Conservation (phyloP, 768 basidiomycete genomes). For the Pleurotus giganteus region DNA sequence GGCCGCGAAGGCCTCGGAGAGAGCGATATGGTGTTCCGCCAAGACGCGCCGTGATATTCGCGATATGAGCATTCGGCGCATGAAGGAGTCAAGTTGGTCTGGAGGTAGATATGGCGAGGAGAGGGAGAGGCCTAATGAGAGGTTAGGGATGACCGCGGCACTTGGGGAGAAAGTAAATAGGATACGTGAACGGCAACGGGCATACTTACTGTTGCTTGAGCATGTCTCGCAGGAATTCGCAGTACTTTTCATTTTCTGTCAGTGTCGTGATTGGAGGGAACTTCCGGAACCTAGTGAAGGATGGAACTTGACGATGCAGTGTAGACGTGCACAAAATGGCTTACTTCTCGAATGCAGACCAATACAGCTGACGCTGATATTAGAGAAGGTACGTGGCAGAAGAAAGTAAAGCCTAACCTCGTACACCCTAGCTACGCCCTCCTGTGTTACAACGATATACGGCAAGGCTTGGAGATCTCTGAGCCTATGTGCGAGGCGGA, state of each 20-base stretch:
- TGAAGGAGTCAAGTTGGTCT: slow-evolving; percentile 80
- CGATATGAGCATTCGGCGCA: slow-evolving; percentile 89
- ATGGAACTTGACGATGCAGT: slow-evolving; percentile 2
- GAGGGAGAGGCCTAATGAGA: slow-evolving; percentile 81
- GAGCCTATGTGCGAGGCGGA: slow-evolving; percentile 83
- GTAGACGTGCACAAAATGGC: slow-evolving; percentile 4
- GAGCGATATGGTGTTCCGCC: slow-evolving; percentile 84
- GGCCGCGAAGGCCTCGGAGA: slow-evolving; percentile 62
- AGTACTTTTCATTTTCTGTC: slow-evolving; percentile 78
- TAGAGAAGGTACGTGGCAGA: slow-evolving; percentile 4
- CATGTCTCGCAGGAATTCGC: slow-evolving; percentile 60
- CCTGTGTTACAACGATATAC: slow-evolving; percentile 83
- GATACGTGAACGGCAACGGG: slow-evolving; percentile 9
- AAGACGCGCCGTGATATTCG: slow-evolving; percentile 88
- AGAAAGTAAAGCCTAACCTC: slow-evolving; percentile 48
- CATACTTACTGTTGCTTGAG: slow-evolving; percentile 71
- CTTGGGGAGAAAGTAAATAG: slow-evolving; percentile 31
- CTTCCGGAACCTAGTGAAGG: slow-evolving; percentile 55
- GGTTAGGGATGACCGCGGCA: slow-evolving; percentile 74
- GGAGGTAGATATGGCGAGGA: slow-evolving; percentile 77
- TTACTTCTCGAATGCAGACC: slow-evolving; percentile 84
- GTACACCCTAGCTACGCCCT: slow-evolving; percentile 80
- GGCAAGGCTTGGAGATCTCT: slow-evolving; percentile 86
- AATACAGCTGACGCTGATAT: slow-evolving; percentile 61
- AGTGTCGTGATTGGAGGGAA: slow-evolving; percentile 72